phyloP scores from a whole-genome alignment of 2,329 filamentous ascomycete genomes.

The Plectosphaerella plurivora region DNA sequence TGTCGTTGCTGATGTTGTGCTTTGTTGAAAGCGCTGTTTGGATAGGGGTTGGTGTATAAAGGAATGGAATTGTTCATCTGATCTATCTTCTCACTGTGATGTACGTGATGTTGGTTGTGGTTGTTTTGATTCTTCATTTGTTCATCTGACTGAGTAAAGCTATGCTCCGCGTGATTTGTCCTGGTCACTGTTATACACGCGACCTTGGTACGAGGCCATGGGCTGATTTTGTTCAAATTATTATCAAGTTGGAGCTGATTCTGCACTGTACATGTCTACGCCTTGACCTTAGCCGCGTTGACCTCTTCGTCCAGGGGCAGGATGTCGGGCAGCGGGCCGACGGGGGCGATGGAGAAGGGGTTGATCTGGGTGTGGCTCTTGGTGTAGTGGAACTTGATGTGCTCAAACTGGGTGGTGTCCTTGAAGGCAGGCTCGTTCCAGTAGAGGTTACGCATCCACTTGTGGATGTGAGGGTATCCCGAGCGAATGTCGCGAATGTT shows the following conservation, averaged over 20 bases:
- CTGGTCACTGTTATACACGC: no score
- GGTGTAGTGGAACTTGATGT: slow-evolving; percentile 80
- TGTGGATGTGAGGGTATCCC: slow-evolving; percentile 76
- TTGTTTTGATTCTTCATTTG: no score
- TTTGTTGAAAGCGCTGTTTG: neutral
- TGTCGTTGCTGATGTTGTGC: neutral
- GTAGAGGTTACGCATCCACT: slow-evolving; percentile 79
- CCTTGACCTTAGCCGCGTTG: neutral
- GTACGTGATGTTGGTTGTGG: no score
- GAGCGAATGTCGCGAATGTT: slow-evolving; percentile 81
- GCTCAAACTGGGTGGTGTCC: slow-evolving; percentile 84
- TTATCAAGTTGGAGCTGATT: neutral
- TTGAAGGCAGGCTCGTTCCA: slow-evolving; percentile 77
- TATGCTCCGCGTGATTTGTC: no score
- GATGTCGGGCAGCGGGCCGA: slow-evolving; percentile 82
- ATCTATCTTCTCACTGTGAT: neutral
- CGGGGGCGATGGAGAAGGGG: slow-evolving; percentile 69
- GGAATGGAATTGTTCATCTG: neutral
- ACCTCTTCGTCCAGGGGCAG: slow-evolving; percentile 77
- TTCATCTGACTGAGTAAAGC: no score
- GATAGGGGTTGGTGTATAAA: neutral
- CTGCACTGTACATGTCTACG: neutral
- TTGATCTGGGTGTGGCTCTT: slow-evolving; percentile 63
- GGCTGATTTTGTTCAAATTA: neutral
- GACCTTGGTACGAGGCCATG: no score